A percentile compares a stretch with the other conserved stretches of the same genome.
phyloP scores from a whole-genome alignment of 139 green algal genomes.

The Asterochloris sp. region DNA sequence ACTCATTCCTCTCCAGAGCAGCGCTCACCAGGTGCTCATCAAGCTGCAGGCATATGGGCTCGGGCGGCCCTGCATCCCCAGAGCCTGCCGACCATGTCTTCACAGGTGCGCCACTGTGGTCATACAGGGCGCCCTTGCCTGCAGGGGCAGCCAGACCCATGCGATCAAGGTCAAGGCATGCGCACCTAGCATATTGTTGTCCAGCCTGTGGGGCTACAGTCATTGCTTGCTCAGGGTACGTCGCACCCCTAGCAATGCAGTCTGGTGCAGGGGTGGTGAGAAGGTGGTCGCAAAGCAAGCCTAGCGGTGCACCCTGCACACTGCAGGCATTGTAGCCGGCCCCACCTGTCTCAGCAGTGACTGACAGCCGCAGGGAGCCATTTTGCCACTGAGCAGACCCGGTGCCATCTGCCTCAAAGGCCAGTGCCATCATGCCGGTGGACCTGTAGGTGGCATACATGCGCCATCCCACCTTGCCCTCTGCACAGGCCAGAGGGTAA shows the following conservation, averaged over 20 bases:
- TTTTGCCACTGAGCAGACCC: conserved; percentile 12
- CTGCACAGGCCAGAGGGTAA: not conserved
- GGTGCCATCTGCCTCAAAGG: conserved; percentile 14
- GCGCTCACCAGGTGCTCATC: conserved; percentile 9
- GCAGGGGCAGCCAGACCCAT: no score
- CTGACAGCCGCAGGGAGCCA: conserved; percentile 10
- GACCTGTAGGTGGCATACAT: conserved; percentile 5
- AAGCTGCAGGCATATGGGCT: conserved; percentile 5
- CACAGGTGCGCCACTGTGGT: no score
- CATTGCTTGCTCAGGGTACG: no score
- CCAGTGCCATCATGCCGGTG: conserved; percentile 4
- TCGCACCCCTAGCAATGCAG: no score
- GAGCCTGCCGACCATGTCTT: not conserved
- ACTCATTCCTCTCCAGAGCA: not conserved
- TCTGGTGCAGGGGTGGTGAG: no score
- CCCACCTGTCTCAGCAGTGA: conserved; percentile 13
- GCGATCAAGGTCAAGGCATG: no score
- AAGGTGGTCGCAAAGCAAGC: no score
- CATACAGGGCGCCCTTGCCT: no score
- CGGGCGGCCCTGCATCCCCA: not conserved
- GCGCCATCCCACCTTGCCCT: not conserved
- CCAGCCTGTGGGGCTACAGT: not conserved
- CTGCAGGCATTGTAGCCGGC: not conserved
- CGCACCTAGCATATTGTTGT: not conserved
- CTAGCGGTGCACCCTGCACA: no score